phyloP scores from a whole-genome alignment of 306 rosid species.

The Prunus mume region DNA sequence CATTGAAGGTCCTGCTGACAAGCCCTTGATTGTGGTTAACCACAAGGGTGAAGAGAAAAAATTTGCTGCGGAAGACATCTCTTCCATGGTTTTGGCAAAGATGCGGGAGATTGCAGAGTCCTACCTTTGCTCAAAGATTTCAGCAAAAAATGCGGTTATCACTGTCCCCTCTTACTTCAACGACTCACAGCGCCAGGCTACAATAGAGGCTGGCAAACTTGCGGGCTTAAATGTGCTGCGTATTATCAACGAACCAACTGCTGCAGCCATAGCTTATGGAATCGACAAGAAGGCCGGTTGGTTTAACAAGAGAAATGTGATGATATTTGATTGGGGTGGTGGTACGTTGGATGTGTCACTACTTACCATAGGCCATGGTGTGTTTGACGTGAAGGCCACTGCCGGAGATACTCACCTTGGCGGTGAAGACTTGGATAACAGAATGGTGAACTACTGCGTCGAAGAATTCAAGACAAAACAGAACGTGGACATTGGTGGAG shows the following conservation, averaged over 20 bases:
- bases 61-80: neutral
- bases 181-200: slow-evolving; percentile 2
- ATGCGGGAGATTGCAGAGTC: neutral
- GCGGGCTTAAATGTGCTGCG: slow-evolving; percentile 3
- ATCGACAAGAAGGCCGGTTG: neutral
- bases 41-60: too few species aligned
- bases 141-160: neutral
- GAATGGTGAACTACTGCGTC: neutral
- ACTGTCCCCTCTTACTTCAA: slow-evolving; percentile 8
- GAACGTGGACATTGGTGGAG: neutral
- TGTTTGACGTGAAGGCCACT: neutral
- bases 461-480: neutral
- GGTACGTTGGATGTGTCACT: neutral
- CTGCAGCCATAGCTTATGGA: neutral
- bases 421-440: neutral
- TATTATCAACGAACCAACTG: neutral
- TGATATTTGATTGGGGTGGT: neutral
- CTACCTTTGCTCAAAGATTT: neutral
- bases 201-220: neutral
- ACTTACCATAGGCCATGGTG: neutral
- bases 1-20: too few species aligned
- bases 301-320: neutral
- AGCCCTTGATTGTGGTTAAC: too few species aligned
- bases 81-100: neutral
- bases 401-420: neutral